phyloP scores from a whole-genome alignment of 2,329 filamentous ascomycete genomes.

The Colletotrichum lentis region DNA sequence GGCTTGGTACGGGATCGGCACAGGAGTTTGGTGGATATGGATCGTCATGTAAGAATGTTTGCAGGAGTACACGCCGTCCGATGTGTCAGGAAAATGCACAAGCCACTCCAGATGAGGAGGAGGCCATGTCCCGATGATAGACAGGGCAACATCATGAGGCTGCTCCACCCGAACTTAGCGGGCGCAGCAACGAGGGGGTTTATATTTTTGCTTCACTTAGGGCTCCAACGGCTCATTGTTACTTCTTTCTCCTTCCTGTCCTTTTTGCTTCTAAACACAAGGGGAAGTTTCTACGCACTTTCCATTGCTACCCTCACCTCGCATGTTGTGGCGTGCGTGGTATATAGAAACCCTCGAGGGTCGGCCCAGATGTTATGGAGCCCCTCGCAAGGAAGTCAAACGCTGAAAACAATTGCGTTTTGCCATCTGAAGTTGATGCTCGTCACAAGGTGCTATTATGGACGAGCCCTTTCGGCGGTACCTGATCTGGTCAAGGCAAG shows the following conservation, averaged over 20 bases:
- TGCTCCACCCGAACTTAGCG: conserved; percentile 26
- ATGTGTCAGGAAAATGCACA: conserved; percentile 38
- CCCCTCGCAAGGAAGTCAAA: conserved; percentile 23
- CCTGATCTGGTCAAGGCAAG: not conserved
- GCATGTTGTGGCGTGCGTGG: conserved; percentile 32
- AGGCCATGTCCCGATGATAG: conserved; percentile 37
- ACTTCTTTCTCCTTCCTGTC: conserved; percentile 25
- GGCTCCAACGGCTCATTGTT: conserved; percentile 22
- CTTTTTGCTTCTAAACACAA: not conserved
- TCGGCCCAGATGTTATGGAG: conserved; percentile 8
- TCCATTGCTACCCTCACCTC: conserved; percentile 34
- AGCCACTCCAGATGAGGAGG: conserved; percentile 34
- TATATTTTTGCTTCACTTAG: conserved; percentile 31
- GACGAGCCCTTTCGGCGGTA: not conserved
- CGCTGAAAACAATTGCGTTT: conserved; percentile 15
- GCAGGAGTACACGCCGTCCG: conserved; percentile 35
- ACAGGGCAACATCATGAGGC: conserved; percentile 28
- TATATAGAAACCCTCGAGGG: conserved; percentile 27
- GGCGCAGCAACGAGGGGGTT: conserved; percentile 37
- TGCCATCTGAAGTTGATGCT: not conserved
- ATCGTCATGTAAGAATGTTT: conserved; percentile 39
- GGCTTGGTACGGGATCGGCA: conserved; percentile 38
- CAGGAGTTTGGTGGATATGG: conserved; percentile 38
- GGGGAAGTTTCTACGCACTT: conserved; percentile 28
- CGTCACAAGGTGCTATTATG: conserved; percentile 1